Conservation (phyloP, 1,284 basidiomycete species). For the Austropuccinia psidii region DNA sequence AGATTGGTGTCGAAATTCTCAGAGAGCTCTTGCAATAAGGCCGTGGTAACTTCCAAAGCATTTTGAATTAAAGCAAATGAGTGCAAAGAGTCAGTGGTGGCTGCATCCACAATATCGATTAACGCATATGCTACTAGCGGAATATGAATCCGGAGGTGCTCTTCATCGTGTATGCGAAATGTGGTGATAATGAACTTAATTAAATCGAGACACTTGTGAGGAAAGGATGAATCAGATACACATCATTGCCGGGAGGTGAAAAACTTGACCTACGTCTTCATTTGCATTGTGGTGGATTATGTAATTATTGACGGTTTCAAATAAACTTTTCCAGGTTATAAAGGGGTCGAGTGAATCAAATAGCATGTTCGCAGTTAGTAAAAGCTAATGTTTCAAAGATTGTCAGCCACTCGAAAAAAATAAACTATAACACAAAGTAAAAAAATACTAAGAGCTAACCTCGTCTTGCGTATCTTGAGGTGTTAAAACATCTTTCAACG, state of each 20-base stretch:
- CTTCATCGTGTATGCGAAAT: constrained; percentile 70
- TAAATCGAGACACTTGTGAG: constrained; percentile 47
- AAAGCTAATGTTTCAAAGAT: constrained; percentile 53
- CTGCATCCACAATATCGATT: constrained; percentile 58
- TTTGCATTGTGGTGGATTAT: constrained; percentile 43
- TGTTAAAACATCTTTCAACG: constrained; percentile 58
- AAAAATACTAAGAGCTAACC: no score
- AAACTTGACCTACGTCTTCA: constrained; percentile 49
- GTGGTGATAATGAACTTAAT: constrained; percentile 61
- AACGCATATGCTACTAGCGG: constrained; percentile 65
- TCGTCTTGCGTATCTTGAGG: constrained; percentile 58
- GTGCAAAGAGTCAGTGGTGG: constrained; percentile 41
- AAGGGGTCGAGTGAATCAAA: constrained; percentile 88
- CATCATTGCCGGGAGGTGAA: constrained; percentile 42
- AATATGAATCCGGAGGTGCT: constrained; percentile 68
- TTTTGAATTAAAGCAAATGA: background rate
- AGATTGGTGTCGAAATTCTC: background rate
- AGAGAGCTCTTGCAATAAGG: constrained; percentile 16
- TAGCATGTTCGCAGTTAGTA: constrained; percentile 75
- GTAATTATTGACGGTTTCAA: constrained; percentile 49
- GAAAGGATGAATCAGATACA: constrained; percentile 52
- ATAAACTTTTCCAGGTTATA: constrained; percentile 72
- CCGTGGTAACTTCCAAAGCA: constrained; percentile 15
- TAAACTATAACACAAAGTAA: no score
- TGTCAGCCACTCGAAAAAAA: background rate